Evolutionary conservation across 177 flowering plant genomes (phyloP), one percentile per base, ranked within the genome.

Genomic region (Vitis hybrid): DNA sequence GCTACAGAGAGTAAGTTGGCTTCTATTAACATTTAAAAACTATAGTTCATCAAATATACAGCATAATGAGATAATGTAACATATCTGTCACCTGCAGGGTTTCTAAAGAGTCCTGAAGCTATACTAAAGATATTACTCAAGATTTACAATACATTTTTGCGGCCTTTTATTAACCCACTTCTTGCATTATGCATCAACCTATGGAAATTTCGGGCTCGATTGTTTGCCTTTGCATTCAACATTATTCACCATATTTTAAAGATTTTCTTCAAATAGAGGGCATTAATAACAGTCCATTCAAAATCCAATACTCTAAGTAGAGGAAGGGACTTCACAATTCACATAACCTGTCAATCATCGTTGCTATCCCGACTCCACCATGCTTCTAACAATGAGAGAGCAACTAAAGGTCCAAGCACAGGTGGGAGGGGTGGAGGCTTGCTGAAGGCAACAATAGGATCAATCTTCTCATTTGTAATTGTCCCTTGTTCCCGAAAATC

Each of bases 341-440:
- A 68, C 35, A 61, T 76, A 69, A 74, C 77, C 76, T 65, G 55
- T 78, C 77, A 86, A 50, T 81, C 85, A 19, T 88, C 87, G 15
- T 80, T 75, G 52, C 68, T 65, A 54, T 85, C 93, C 49, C 60
- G 78, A 49, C 80, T 78, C 0, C 71, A 74, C 74, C 80, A 85
- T 62, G 80, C 70, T 14, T 88, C 88, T 13, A 86, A 77, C 79
- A 90, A 70, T 2, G 90, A 86, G 40, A 87, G 74, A 69, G 74
- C 84, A 55, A 87, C 69, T 59, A 89, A n/a, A 10, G 92, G 88
- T 40, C 89, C 91, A 19, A 88, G 70, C 52, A 86, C 65, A 7
- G 91, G 92, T 11, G 92, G 86, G 11, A 82, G 71, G 18, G 87
- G 90, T 1, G 87, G 87, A 11, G 91, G 93, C 76, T 75, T 85